phyloP scores from a whole-genome alignment of 2,329 filamentous ascomycete genomes.

The Neonectria coccinea region DNA sequence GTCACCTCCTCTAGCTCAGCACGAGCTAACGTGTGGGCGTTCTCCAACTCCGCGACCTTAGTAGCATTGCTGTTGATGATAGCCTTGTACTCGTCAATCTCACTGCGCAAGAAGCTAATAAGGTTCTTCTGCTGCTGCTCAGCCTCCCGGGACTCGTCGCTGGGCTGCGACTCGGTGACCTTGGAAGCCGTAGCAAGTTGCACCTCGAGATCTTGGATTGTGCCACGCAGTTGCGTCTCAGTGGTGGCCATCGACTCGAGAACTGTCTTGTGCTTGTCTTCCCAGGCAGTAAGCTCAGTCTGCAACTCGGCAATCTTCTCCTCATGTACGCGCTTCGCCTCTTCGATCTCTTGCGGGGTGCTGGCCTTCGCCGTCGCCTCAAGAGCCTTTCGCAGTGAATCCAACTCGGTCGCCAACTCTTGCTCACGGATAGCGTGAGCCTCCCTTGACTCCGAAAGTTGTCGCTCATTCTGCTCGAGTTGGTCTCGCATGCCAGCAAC shows the following conservation, averaged over 20 bases:
- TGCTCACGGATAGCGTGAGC: constrained; percentile 79
- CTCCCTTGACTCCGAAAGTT: constrained; percentile 80
- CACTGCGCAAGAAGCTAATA: constrained; percentile 72
- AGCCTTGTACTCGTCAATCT: constrained; percentile 85
- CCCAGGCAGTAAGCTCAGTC: constrained; percentile 78
- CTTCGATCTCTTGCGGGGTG: constrained; percentile 46
- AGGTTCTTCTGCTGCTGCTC: constrained; percentile 69
- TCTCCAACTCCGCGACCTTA: constrained; percentile 80
- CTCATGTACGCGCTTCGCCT: constrained; percentile 58
- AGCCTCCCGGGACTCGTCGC: constrained; percentile 56
- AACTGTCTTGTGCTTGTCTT: constrained; percentile 78
- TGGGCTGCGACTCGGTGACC: constrained; percentile 57
- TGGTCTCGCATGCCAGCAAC: constrained; percentile 89
- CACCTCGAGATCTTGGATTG: constrained; percentile 78
- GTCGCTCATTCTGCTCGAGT: constrained; percentile 85
- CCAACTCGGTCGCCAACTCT: constrained; percentile 78
- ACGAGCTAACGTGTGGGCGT: constrained; percentile 74
- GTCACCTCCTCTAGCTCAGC: constrained; percentile 49
- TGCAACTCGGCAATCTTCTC: constrained; percentile 75
- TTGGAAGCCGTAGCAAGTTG: constrained; percentile 66
- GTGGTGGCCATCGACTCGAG: constrained; percentile 78
- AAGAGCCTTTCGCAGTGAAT: constrained; percentile 71
- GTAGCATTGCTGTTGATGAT: constrained; percentile 76
- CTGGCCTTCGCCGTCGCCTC: constrained; percentile 46
- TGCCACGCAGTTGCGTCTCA: constrained; percentile 78